Evolutionary conservation across 2,329 filamentous ascomycete genomes (phyloP).

Genomic region (Pseudopithomyces chartarum): DNA sequence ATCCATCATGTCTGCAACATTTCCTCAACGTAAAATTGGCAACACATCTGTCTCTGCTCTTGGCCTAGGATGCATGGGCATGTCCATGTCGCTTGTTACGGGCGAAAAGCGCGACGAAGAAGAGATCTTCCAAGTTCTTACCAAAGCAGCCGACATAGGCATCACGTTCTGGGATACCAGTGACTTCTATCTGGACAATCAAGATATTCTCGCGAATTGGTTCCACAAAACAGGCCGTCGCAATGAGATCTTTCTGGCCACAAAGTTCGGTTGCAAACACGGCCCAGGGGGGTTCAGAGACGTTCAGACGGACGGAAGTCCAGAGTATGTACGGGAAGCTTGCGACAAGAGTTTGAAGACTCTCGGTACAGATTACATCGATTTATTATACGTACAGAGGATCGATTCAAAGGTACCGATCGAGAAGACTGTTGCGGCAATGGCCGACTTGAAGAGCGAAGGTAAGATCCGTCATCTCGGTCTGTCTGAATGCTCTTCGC

Average conservation of each 20-base stretch:
- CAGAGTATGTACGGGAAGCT: constrained; percentile 45
- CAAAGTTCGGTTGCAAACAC: constrained; percentile 11
- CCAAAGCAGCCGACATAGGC: constrained; percentile 28
- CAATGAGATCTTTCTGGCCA: constrained; percentile 17
- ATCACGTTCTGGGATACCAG: constrained; percentile 31
- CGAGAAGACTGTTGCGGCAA: constrained; percentile 52
- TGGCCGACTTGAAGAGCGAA: constrained; percentile 38
- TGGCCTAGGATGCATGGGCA: constrained; percentile 13
- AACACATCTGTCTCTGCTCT: constrained; percentile 5
- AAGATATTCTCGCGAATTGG: constrained; percentile 24
- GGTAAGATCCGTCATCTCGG: constrained; percentile 53
- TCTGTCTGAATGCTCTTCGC: constrained; percentile 48
- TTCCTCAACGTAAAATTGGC: constrained; percentile 10
- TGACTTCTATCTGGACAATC: constrained; percentile 30
- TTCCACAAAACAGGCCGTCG: constrained; percentile 15
- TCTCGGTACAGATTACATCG: constrained; percentile 41
- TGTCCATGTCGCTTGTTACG: background rate
- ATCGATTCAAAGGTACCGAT: constrained; percentile 47
- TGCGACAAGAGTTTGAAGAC: constrained; percentile 42
- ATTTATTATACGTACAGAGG: constrained; percentile 49
- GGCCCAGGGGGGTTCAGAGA: background rate
- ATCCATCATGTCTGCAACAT: background rate
- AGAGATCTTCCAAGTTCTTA: constrained; percentile 6
- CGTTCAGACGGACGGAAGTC: constrained; percentile 33
- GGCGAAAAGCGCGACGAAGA: background rate